A percentile compares a stretch with the other conserved stretches of the same genome.
phyloP scores from a whole-genome alignment of 2,329 filamentous ascomycete species.

The Thelonectria blattea region DNA sequence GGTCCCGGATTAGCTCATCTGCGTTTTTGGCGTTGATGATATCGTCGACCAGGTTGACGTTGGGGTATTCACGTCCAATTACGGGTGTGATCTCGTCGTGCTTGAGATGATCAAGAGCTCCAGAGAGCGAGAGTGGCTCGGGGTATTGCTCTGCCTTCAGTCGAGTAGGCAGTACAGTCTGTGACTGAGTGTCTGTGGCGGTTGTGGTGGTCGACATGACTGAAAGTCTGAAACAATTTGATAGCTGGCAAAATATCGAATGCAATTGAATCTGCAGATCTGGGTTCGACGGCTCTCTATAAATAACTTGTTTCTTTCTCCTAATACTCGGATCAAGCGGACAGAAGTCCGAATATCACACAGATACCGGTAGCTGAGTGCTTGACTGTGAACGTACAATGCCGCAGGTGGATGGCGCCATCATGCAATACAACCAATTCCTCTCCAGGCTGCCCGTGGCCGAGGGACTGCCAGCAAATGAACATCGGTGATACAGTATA shows the following conservation, averaged over 20 bases:
- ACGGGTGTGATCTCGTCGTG: constrained; percentile 47
- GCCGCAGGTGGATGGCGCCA: background rate
- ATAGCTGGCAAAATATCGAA: background rate
- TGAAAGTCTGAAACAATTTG: background rate
- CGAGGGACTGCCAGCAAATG: background rate
- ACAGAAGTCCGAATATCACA: background rate
- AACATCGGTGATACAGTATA: background rate
- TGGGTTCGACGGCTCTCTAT: background rate
- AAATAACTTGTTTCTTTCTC: background rate
- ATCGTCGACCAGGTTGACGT: constrained; percentile 56
- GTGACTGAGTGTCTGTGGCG: background rate
- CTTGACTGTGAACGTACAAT: background rate
- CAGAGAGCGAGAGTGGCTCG: background rate
- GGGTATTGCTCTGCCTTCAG: background rate
- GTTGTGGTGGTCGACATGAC: background rate
- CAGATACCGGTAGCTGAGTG: background rate
- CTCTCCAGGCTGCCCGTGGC: background rate
- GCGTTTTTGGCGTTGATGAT: constrained; percentile 53
- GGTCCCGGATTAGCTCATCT: constrained; percentile 63
- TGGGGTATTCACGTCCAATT: constrained; percentile 61
- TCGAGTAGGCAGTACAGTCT: background rate
- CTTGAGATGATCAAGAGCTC: constrained; percentile 36
- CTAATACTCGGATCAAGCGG: background rate
- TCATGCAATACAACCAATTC: background rate
- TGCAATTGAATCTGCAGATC: background rate